Percentiles rank a stretch among this genome's conserved stretches.
Conservation (phyloP, 2,329 filamentous ascomycete genomes). For the Penicillium sp. region DNA sequence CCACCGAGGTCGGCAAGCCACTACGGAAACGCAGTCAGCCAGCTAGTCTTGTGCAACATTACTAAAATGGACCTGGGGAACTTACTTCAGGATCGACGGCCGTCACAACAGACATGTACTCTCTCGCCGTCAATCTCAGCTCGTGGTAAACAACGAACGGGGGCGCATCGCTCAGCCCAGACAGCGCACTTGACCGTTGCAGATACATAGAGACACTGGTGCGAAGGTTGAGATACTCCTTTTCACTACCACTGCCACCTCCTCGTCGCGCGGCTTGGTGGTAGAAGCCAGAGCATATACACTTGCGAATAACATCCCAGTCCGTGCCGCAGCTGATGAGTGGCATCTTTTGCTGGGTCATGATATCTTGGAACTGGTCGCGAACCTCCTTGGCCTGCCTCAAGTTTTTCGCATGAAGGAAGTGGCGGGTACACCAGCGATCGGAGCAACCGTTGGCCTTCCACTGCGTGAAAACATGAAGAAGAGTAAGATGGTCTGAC, state of each 20-base stretch:
- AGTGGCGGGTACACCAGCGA: constrained; percentile 89
- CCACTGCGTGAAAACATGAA: constrained; percentile 97
- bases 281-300: constrained; percentile 97
- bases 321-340: constrained; percentile 90
- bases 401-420: constrained; percentile 91
- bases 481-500: constrained; percentile 91
- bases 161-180: constrained; percentile 88
- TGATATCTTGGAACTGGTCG: constrained; percentile 90
- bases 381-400: constrained; percentile 90
- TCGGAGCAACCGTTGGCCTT: constrained; percentile 86
- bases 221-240: constrained; percentile 91
- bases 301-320: constrained; percentile 93
- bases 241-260: constrained; percentile 74
- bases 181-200: constrained; percentile 90
- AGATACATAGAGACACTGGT: constrained; percentile 93
- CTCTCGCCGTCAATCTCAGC: constrained; percentile 91
- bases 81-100: constrained; percentile 81
- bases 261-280: constrained; percentile 91
- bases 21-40: constrained; percentile 23
- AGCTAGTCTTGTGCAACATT: neutral
- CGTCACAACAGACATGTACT: constrained; percentile 98
- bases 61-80: constrained; percentile 4
- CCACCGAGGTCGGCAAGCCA: constrained; percentile 96
- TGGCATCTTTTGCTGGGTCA: constrained; percentile 88
- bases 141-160: constrained; percentile 99